Evolutionary conservation across 177 flowering plant genomes (phyloP), one percentile per base, ranked within the genome.

Genomic region (Vitis hybrid): DNA sequence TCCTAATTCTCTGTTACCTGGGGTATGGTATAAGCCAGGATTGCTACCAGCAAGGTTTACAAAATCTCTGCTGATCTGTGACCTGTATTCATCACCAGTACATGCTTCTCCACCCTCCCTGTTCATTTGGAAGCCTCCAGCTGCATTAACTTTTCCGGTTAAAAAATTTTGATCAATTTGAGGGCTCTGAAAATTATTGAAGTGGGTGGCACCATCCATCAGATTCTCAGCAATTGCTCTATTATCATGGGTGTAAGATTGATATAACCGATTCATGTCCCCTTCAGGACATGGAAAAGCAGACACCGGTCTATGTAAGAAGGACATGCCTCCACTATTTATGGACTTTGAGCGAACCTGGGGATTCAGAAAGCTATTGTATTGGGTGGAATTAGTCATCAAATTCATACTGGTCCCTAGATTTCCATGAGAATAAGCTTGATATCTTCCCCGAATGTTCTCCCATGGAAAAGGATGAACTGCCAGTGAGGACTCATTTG

Each of bases 71-170:
- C 6, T 49, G 3, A 63, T 61, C 54, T 51, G 72, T 11, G 32
- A 19, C 63, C 56, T 50, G 49, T 0, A 19, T 62, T 54, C 58
- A 60, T 17, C 6, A 32, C 26, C 63, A 71, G 52, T 62, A 49
- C 2, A 26, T 66, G 18, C 60, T 63, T 64, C 71, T 56, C 39
- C 65, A 57, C 54, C 71, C 55, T 67, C 65, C 23, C 23, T 51
- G 19, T 17, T 39, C 30, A 63, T 76, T 19, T 69, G 66, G 64
- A 68, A 59, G 56, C 52, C 39, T 72, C 64, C 11, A n/a, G 49
- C 55, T 6, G 52, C 26, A 56, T 21, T 62, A 39, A 57, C 56
- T 60, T 12, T 12, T 0, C 3, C 9, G 49, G 72, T 56, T 59
- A 55, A 64, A 26, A 54, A 18, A 21, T 61, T 67, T 51, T 32